phyloP scores from a whole-genome alignment of 2,329 filamentous ascomycete genomes.

The Penicillium sp. region DNA sequence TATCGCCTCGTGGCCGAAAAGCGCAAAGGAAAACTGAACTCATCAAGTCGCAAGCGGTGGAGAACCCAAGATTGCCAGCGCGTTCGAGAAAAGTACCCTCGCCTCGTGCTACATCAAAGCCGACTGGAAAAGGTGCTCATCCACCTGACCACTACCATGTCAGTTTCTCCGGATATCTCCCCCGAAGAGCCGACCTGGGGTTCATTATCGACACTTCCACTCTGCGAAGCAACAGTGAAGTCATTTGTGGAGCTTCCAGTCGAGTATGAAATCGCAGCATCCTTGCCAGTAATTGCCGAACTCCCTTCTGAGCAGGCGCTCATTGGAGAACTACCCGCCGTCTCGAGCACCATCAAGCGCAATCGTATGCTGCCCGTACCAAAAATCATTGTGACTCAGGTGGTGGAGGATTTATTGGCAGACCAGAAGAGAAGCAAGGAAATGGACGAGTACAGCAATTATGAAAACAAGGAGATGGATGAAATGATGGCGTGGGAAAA shows the following conservation, averaged over 20 bases:
- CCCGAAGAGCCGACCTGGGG: not conserved
- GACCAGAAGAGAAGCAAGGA: not conserved
- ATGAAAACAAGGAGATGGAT: conserved; percentile 14
- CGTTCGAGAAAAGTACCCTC: conserved; percentile 14
- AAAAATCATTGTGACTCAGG: conserved; percentile 11
- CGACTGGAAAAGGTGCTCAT: conserved; percentile 21
- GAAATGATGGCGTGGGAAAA: conserved; percentile 18
- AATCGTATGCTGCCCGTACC: not conserved
- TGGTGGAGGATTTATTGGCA: conserved; percentile 1
- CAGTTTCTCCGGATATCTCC: not conserved
- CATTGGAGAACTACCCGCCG: conserved; percentile 10
- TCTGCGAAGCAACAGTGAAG: not conserved
- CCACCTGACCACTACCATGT: conserved; percentile 10
- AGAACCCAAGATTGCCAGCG: conserved; percentile 13
- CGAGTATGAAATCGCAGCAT: not conserved
- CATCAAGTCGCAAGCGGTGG: conserved; percentile 22
- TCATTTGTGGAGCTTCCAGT: not conserved
- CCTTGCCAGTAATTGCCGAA: not conserved
- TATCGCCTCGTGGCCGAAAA: conserved; percentile 21
- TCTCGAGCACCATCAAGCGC: not conserved
- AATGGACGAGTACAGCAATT: not conserved
- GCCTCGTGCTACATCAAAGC: conserved; percentile 17
- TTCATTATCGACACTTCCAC: not conserved
- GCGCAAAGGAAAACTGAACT: conserved; percentile 12
- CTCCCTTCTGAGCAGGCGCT: conserved; percentile 5